Conservation (phyloP, 2,329 filamentous ascomycete genomes). For the Zymoseptoria brevis region DNA sequence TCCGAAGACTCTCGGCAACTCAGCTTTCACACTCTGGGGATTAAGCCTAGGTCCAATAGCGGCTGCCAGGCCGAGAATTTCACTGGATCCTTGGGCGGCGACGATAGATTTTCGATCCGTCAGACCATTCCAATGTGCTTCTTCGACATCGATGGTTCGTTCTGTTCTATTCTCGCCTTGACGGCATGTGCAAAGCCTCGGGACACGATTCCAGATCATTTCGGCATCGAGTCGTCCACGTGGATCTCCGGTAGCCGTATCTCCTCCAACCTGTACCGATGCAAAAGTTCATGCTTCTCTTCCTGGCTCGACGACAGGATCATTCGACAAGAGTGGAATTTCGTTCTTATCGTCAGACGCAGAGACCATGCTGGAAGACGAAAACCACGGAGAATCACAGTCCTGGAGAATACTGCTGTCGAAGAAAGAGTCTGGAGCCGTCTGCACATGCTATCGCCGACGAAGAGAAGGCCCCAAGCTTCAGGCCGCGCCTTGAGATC, state of each 20-base stretch:
- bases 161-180: not conserved
- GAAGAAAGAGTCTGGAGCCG: not conserved
- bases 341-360: not conserved
- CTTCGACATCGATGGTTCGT: not conserved
- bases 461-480: too few relatives aligned
- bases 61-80: not conserved
- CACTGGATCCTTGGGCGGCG: not conserved
- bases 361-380: not conserved
- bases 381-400: not conserved
- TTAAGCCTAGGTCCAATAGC: not conserved
- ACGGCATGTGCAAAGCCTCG: not conserved
- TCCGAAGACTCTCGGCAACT: not conserved
- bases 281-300: too few relatives aligned
- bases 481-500: too few relatives aligned
- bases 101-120: not conserved
- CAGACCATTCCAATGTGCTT: not conserved
- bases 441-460: not conserved
- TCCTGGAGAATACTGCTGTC: not conserved
- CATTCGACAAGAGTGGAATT: not conserved
- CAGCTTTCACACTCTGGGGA: not conserved
- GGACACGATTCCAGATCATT: too few relatives aligned
- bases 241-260: too few relatives aligned
- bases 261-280: too few relatives aligned
- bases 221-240: too few relatives aligned
- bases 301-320: too few relatives aligned